Evolutionary conservation across 2,329 filamentous ascomycete genomes (phyloP).

Genomic region (Apiospora saccharicola): DNA sequence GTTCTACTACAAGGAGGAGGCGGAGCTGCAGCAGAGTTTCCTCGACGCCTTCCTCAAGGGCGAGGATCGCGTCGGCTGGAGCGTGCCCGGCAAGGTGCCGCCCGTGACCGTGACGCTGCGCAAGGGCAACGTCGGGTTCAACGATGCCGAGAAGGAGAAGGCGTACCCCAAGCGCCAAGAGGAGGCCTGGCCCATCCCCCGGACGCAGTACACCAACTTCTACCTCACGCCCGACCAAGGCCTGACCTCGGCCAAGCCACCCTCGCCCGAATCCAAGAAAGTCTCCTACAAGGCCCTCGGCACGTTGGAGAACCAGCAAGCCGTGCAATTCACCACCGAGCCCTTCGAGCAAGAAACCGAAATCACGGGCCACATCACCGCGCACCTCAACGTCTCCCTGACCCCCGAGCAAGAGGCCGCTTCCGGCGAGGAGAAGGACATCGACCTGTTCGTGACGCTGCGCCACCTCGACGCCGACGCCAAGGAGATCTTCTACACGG

Average conservation of each 20-base stretch:
- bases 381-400: constrained; percentile 70
- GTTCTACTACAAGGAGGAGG: constrained; percentile 75
- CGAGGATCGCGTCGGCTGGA: constrained; percentile 70
- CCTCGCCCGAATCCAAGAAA: constrained; percentile 31
- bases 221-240: constrained; percentile 59
- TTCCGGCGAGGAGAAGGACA: constrained; percentile 53
- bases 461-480: constrained; percentile 62
- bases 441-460: constrained; percentile 70
- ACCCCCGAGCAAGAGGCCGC: constrained; percentile 50
- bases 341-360: constrained; percentile 70
- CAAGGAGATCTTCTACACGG: constrained; percentile 69
- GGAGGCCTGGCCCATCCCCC: constrained; percentile 70
- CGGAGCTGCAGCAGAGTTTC: constrained; percentile 72
- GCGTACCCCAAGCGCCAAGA: constrained; percentile 63
- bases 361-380: constrained; percentile 72
- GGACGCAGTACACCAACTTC: constrained; percentile 69
- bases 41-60: constrained; percentile 75
- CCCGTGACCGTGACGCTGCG: constrained; percentile 68
- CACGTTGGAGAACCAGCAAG: constrained; percentile 58
- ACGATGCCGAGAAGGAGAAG: constrained; percentile 67
- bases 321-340: constrained; percentile 63
- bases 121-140: constrained; percentile 72
- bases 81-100: constrained; percentile 61
- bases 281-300: constrained; percentile 68
- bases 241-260: constrained; percentile 47